These are phyloP conservation scores for Trichoderma citrinoviride DNA, from an alignment of 2,329 filamentous ascomycete genomes.

Conservation along the genomic window DNA sequence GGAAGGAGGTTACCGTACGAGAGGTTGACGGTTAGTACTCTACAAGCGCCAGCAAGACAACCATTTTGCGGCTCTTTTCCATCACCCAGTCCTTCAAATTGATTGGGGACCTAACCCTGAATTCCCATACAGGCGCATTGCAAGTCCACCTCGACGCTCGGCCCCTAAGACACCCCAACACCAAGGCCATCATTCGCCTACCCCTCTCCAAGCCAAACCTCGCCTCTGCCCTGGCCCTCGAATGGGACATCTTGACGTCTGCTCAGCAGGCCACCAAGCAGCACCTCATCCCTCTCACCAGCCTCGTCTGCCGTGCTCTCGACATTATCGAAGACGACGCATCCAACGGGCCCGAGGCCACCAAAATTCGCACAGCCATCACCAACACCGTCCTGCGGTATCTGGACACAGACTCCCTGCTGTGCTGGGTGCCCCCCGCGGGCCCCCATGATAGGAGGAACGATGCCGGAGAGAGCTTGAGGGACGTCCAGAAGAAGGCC, in stretches of 20 bases:
- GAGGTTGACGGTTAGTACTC: slow-evolving; percentile 58
- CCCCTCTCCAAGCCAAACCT: slow-evolving; percentile 76
- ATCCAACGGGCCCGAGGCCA: slow-evolving; percentile 31
- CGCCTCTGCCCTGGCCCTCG: slow-evolving; percentile 79
- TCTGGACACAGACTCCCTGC: slow-evolving; percentile 84
- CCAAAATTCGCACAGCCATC: slow-evolving; percentile 62
- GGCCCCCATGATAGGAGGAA: slow-evolving; percentile 48
- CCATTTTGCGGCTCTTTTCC: not conserved
- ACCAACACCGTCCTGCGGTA: slow-evolving; percentile 74
- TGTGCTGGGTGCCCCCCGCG: slow-evolving; percentile 75
- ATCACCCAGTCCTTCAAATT: not conserved
- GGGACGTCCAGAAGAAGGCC: slow-evolving; percentile 67
- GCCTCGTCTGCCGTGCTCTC: slow-evolving; percentile 75
- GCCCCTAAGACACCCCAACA: slow-evolving; percentile 72
- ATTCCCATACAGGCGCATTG: slow-evolving; percentile 38
- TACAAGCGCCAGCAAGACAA: not conserved
- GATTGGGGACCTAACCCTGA: not conserved
- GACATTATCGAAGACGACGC: slow-evolving; percentile 73
- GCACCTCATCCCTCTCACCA: slow-evolving; percentile 88
- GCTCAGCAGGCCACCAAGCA: slow-evolving; percentile 80
- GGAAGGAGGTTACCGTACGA: slow-evolving; percentile 76
- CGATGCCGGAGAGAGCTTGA: slow-evolving; percentile 57
- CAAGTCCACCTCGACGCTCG: slow-evolving; percentile 74
- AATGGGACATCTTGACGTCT: slow-evolving; percentile 86
- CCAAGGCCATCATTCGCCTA: slow-evolving; percentile 68